A percentile compares a stretch with the other conserved stretches of the same genome.
Conservation (phyloP, 441 rosid genomes). For the Francoa sonchifolia region DNA sequence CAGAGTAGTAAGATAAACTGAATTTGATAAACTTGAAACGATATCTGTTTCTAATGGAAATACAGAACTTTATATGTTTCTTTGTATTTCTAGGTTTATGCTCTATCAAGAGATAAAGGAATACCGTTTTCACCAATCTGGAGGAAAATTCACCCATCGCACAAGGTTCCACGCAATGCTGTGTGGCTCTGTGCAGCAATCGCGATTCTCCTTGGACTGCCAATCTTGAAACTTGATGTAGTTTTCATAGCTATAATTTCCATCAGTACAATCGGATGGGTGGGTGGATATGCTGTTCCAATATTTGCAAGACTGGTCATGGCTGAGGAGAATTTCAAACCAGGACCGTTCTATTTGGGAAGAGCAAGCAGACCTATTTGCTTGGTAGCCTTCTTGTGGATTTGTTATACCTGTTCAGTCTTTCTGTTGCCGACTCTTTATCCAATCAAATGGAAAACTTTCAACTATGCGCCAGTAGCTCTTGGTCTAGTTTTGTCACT, state of each 20-base stretch:
- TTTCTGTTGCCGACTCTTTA: slow-evolving; percentile 41
- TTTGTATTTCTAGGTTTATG: slow-evolving; percentile 32
- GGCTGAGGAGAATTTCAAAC: slow-evolving; percentile 33
- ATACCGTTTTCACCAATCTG: slow-evolving; percentile 41
- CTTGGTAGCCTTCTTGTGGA: slow-evolving; percentile 40
- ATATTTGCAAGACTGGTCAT: slow-evolving; percentile 43
- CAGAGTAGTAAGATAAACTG: slow-evolving; percentile 32
- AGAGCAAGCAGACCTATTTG: slow-evolving; percentile 41
- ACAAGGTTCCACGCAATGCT: slow-evolving; percentile 45
- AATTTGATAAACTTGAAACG: no score
- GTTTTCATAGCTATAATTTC: slow-evolving; percentile 51
- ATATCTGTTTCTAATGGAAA: no score
- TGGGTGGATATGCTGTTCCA: slow-evolving; percentile 46
- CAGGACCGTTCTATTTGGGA: slow-evolving; percentile 49
- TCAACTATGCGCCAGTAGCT: slow-evolving; percentile 54
- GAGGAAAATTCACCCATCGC: slow-evolving; percentile 38
- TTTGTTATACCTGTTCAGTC: slow-evolving; percentile 43
- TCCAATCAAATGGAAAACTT: slow-evolving; percentile 35
- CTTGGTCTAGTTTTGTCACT: slow-evolving; percentile 24
- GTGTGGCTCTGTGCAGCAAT: slow-evolving; percentile 51
- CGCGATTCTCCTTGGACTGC: slow-evolving; percentile 39
- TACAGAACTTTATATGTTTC: no score
- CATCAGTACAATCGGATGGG: slow-evolving; percentile 51
- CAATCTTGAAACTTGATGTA: slow-evolving; percentile 38
- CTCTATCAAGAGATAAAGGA: slow-evolving; percentile 46